Evolutionary conservation across 1,139 yeast genomes (phyloP).

Genomic region (Sugiyamaella novakii): DNA sequence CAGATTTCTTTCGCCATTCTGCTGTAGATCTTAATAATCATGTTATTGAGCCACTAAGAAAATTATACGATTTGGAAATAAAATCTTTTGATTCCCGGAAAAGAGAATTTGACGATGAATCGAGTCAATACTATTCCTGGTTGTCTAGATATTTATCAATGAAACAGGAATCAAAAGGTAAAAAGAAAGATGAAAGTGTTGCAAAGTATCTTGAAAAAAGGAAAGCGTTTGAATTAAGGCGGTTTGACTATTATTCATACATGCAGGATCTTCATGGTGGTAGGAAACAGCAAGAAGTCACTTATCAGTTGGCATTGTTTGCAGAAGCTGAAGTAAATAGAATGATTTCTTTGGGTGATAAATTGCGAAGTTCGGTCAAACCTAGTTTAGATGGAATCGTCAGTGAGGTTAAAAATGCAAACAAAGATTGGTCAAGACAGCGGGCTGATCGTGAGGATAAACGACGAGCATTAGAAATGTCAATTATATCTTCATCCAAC

Average conservation of each 20-base stretch:
- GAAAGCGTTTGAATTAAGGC: conserved; percentile 64
- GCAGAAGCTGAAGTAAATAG: conserved; percentile 42
- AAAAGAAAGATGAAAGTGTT: conserved; percentile 50
- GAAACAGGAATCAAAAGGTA: conserved; percentile 52
- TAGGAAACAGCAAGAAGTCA: conserved; percentile 46
- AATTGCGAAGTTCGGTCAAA: conserved; percentile 34
- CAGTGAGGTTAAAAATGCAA: conserved; percentile 41
- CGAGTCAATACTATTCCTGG: conserved; percentile 77
- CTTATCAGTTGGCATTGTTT: conserved; percentile 44
- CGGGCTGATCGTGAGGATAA: conserved; percentile 47
- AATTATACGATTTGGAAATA: conserved; percentile 47
- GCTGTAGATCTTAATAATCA: conserved; percentile 36
- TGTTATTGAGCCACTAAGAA: conserved; percentile 46
- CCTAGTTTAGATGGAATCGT: conserved; percentile 40
- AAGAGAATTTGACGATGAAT: conserved; percentile 68
- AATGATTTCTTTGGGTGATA: conserved; percentile 34
- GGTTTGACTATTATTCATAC: conserved; percentile 71
- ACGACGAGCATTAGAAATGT: conserved; percentile 43
- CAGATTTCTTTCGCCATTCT: conserved; percentile 30
- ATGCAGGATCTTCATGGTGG: conserved; percentile 62
- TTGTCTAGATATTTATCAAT: conserved; percentile 65
- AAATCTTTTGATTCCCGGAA: conserved; percentile 48
- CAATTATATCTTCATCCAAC: conserved; percentile 27
- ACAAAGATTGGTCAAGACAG: conserved; percentile 45
- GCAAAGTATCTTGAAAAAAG: conserved; percentile 62